These are phyloP conservation scores for Trichophyton verrucosum DNA, from an alignment of 2,329 filamentous ascomycete genomes.

Conservation along the genomic window DNA sequence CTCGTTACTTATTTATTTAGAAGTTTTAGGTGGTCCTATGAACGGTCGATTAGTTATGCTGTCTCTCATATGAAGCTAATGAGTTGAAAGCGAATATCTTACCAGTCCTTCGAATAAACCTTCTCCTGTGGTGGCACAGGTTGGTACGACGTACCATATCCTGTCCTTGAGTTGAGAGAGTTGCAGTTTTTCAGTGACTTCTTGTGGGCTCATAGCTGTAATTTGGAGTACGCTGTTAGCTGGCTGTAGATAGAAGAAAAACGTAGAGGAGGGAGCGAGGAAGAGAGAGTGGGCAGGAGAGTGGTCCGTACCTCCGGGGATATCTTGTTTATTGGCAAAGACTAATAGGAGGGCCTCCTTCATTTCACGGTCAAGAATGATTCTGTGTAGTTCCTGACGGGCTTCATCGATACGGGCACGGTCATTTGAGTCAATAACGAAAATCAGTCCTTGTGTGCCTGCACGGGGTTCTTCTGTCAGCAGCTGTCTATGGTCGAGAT, in stretches of 20 bases:
- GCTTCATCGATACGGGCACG: slow-evolving; percentile 85
- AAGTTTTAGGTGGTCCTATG: neutral
- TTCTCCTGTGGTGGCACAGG: slow-evolving; percentile 69
- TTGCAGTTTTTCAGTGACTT: slow-evolving; percentile 66
- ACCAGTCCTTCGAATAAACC: slow-evolving; percentile 69
- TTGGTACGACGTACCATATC: slow-evolving; percentile 74
- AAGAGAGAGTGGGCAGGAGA: neutral
- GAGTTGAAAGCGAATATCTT: slow-evolving; percentile 18
- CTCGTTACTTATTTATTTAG: slow-evolving; percentile 4
- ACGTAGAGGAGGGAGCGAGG: neutral
- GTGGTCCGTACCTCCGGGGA: slow-evolving; percentile 55
- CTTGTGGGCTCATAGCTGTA: slow-evolving; percentile 63
- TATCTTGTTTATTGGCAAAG: slow-evolving; percentile 98
- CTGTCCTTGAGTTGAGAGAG: slow-evolving; percentile 68
- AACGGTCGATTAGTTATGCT: neutral
- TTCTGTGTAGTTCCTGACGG: slow-evolving; percentile 83
- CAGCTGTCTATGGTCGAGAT: neutral
- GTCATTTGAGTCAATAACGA: slow-evolving; percentile 95
- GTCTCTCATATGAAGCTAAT: neutral
- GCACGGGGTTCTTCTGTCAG: neutral
- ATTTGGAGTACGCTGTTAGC: neutral
- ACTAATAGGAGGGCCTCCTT: slow-evolving; percentile 88
- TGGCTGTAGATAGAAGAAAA: neutral
- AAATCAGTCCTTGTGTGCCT: slow-evolving; percentile 96
- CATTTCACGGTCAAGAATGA: slow-evolving; percentile 96